Evolutionary conservation across 805 yeast species (phyloP).

Genomic region (Schwanniomyces vanrijiae): DNA sequence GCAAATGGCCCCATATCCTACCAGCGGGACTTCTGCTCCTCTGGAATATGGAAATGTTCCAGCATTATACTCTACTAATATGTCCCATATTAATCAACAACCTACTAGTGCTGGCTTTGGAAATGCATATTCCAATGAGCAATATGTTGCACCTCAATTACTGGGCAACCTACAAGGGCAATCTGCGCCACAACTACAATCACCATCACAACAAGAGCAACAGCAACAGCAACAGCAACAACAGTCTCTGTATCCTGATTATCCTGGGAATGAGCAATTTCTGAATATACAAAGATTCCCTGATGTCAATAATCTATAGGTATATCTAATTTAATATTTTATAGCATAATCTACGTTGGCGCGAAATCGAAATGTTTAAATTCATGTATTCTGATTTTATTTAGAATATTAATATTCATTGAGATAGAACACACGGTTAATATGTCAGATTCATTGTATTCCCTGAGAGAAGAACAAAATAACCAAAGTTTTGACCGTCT

Average conservation of each 20-base stretch:
- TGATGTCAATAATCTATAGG: slow-evolving; percentile 21
- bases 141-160: neutral
- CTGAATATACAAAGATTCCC: slow-evolving; percentile 31
- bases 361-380: neutral
- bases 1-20: slow-evolving; percentile 8
- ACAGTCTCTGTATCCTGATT: neutral
- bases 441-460: slow-evolving; percentile 32
- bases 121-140: slow-evolving; percentile 15
- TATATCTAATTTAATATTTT: neutral
- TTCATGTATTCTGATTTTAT: neutral
- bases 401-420: neutral
- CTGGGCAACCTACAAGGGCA: neutral
- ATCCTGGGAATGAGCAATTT: slow-evolving; percentile 12
- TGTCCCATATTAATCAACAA: slow-evolving; percentile 19
- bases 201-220: neutral
- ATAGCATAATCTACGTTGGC: neutral
- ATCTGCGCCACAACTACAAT: neutral
- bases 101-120: slow-evolving; percentile 45
- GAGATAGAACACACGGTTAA: neutral
- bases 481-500: slow-evolving; percentile 43
- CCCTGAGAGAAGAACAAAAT: slow-evolving; percentile 43
- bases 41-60: neutral
- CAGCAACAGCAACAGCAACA: neutral
- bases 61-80: neutral
- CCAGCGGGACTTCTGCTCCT: neutral